Evolutionary conservation across 2,329 filamentous ascomycete genomes (phyloP), one percentile per base, ranked within the genome.

Genomic region (Fusarium sp.): DNA sequence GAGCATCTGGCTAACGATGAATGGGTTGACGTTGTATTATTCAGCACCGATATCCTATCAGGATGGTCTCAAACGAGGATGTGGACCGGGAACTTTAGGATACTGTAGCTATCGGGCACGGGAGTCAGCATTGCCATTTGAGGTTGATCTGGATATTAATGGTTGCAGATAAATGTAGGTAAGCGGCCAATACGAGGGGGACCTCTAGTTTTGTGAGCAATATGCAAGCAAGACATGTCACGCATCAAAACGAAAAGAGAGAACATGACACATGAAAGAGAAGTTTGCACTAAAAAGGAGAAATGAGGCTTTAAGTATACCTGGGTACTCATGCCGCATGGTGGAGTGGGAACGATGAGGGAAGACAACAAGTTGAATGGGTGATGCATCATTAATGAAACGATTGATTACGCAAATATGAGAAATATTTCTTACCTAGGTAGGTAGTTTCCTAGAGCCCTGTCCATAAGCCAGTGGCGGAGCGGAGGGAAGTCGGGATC

Each of bases 281-380:
- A 50, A 54, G 34, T 31, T 26, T 30, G 26, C 23, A 54, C 46
- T 30, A 43, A 61, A 28, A 26, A 62, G 19, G 49, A 70, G 55
- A 64, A 42, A 55, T 48, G 41, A 65, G 44, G 19, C 61, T 53
- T 63, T 42, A 37, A 63, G 52, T 37, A 37, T 37, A 49, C 59
- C 34, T 37, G 34, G 34, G 34, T 62, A 61, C 51, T 54, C 41
- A 65, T 65, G 60, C 59, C 30, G 55, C 44, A 28, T 28, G 37
- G 67, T 56, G 62, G 39, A 52, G 67, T 65, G 67, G 31, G 63
- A 65, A 56, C 55, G 52, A 41, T 39, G 59, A 62, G 39, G 58
- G 41, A 43, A 54, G 42, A 23, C 34, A 25, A 28, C 34, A 48
- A 58, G 44, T 19, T 56, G 50, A 65, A 45, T 50, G 31, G 48